Conservation (phyloP, 768 basidiomycete species). For the Tylopilus plumbeoviolaceoides region DNA sequence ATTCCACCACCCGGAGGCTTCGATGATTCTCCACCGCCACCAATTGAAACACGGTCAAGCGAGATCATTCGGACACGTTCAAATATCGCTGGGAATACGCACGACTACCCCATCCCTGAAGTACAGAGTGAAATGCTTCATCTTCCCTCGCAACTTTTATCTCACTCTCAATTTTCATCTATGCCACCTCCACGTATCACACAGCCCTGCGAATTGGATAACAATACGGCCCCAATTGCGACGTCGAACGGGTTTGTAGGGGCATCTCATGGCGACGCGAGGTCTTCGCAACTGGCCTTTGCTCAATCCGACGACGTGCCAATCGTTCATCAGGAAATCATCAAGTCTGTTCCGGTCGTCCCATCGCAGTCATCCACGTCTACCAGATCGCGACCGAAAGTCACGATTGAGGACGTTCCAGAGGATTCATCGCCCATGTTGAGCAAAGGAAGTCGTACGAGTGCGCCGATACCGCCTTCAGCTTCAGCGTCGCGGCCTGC, state of each 20-base stretch:
- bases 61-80: slow-evolving; percentile 24
- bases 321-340: slow-evolving; percentile 11
- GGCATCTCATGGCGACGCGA: slow-evolving; percentile 4
- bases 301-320: slow-evolving; percentile 7
- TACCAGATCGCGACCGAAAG: slow-evolving; percentile 22
- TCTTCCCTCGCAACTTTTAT: slow-evolving; percentile 7
- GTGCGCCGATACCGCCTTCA: slow-evolving; percentile 2
- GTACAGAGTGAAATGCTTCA: slow-evolving; percentile 26
- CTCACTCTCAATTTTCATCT: not conserved
- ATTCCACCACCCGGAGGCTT: slow-evolving; percentile 26
- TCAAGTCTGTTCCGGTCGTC: slow-evolving; percentile 2
- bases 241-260: not conserved
- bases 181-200: not conserved
- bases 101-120: slow-evolving; percentile 8
- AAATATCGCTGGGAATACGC: slow-evolving; percentile 5
- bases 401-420: slow-evolving; percentile 27
- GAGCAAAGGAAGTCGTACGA: slow-evolving; percentile 8
- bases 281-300: slow-evolving; percentile 1
- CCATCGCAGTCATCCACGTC: slow-evolving; percentile 9
- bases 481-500: slow-evolving; percentile 7
- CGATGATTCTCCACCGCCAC: slow-evolving; percentile 19
- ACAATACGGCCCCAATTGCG: not conserved
- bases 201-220: slow-evolving; percentile 10
- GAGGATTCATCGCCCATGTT: slow-evolving; percentile 18
- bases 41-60: slow-evolving; percentile 22